Evolutionary conservation across 1,284 basidiomycete species (phyloP).

Genomic region (Cutaneotrichosporon mucoides): DNA sequence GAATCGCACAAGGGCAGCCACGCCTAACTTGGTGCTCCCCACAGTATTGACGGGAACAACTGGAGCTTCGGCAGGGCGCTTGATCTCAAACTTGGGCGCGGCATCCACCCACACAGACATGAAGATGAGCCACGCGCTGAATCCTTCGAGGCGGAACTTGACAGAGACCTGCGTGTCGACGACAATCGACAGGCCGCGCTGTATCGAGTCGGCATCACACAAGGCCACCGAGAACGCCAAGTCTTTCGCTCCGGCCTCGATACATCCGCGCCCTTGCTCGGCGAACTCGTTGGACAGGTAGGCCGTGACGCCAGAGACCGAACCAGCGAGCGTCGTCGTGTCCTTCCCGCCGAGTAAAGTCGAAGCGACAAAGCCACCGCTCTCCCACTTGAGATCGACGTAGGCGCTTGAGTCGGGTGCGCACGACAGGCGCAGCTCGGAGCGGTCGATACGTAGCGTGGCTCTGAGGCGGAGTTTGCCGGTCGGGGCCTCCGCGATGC

Average conservation of each 20-base stretch:
- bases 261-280: conserved; percentile 34
- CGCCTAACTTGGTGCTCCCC: conserved; percentile 17
- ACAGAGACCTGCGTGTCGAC: conserved; percentile 39
- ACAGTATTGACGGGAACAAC: neutral
- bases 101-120: conserved; percentile 44
- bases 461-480: conserved; percentile 51
- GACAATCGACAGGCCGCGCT: conserved; percentile 55
- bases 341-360: conserved; percentile 66
- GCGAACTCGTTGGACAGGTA: conserved; percentile 66
- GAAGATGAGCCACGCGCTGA: conserved; percentile 44
- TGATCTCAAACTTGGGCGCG: conserved; percentile 31
- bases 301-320: conserved; percentile 70
- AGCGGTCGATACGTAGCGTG: conserved; percentile 82
- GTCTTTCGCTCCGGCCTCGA: conserved; percentile 43
- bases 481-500: conserved; percentile 15
- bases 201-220: conserved; percentile 12
- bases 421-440: conserved; percentile 75
- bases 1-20: conserved; percentile 61
- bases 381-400: conserved; percentile 81
- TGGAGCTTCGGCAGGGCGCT: conserved; percentile 2
- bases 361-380: conserved; percentile 78
- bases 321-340: conserved; percentile 65
- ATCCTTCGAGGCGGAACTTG: conserved; percentile 40
- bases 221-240: conserved; percentile 37
- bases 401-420: conserved; percentile 83